phyloP scores from a whole-genome alignment of 1,139 yeast species.

The Yamadazyma spencermartinsiae region DNA sequence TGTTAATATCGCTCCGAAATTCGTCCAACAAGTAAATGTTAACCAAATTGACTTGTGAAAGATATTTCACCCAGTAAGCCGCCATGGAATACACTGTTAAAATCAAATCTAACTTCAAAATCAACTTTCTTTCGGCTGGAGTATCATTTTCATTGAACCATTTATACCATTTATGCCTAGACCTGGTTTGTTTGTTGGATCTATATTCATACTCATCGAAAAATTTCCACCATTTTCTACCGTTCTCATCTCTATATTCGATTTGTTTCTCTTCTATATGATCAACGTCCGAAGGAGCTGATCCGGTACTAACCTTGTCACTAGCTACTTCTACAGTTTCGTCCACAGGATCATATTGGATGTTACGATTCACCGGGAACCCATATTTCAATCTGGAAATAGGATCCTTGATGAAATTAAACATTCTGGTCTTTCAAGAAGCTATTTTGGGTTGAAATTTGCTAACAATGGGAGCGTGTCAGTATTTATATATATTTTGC shows the following conservation, averaged over 20 bases:
- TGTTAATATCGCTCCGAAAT: conserved; percentile 55
- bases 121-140: conserved; percentile 52
- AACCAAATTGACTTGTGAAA: conserved; percentile 60
- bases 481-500: too few species aligned
- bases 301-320: too few species aligned
- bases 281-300: too few species aligned
- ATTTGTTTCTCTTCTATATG: too few species aligned
- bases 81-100: conserved; percentile 60
- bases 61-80: conserved; percentile 70
- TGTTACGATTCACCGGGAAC: conserved; percentile 46
- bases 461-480: neutral
- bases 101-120: conserved; percentile 61
- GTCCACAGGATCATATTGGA: conserved; percentile 34
- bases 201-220: conserved; percentile 66
- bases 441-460: too few species aligned
- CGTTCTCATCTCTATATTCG: conserved; percentile 8
- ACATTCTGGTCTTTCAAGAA: too few species aligned
- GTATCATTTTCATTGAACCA: conserved; percentile 66
- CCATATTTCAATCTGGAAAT: conserved; percentile 49
- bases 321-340: too few species aligned
- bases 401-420: conserved; percentile 18
- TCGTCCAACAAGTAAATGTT: conserved; percentile 68
- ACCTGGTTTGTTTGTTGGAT: conserved; percentile 32
- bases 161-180: conserved; percentile 54
- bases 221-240: conserved; percentile 63